Evolutionary conservation across 352 stramenopile species (phyloP).

Genomic region (Plasmopara muralis): DNA sequence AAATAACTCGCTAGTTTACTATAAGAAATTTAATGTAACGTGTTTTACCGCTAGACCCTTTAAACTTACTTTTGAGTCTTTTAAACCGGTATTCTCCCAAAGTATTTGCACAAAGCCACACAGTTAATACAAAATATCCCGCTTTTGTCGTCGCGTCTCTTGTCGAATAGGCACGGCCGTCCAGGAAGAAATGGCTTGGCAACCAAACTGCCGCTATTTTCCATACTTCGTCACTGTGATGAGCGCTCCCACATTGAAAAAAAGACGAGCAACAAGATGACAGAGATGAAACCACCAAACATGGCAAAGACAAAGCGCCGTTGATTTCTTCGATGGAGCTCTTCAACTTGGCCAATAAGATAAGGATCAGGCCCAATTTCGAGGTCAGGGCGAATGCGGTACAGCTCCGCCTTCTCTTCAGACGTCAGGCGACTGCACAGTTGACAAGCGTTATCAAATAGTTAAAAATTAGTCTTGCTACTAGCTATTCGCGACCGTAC

Average conservation of each 20-base stretch:
- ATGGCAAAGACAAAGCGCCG: conserved; percentile 66
- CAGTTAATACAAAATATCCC: too few relatives aligned
- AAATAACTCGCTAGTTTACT: too few relatives aligned
- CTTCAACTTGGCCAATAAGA: conserved; percentile 52
- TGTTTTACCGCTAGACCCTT: too few relatives aligned
- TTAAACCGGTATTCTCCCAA: too few relatives aligned
- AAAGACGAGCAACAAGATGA: conserved; percentile 64
- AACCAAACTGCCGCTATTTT: not conserved
- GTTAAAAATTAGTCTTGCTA: conserved; percentile 6
- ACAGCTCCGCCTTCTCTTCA: conserved; percentile 79
- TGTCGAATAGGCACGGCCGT: not conserved
- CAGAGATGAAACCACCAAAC: conserved; percentile 59
- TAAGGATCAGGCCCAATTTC: conserved; percentile 58
- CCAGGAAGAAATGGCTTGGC: not conserved
- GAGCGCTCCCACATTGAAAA: conserved; percentile 45
- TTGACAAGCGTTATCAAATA: conserved; percentile 1
- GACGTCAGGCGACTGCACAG: conserved; percentile 50
- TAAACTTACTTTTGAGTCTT: too few relatives aligned
- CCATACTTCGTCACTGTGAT: not conserved
- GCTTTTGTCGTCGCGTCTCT: too few relatives aligned
- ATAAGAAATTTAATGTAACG: too few relatives aligned
- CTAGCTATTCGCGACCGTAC: conserved; percentile 15
- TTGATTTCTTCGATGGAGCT: conserved; percentile 52
- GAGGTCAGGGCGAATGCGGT: conserved; percentile 73
- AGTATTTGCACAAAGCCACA: too few relatives aligned